A percentile compares a stretch with the other conserved stretches of the same genome.
Conservation (phyloP, 2,329 filamentous ascomycete genomes). For the Colletotrichum higginsianum region DNA sequence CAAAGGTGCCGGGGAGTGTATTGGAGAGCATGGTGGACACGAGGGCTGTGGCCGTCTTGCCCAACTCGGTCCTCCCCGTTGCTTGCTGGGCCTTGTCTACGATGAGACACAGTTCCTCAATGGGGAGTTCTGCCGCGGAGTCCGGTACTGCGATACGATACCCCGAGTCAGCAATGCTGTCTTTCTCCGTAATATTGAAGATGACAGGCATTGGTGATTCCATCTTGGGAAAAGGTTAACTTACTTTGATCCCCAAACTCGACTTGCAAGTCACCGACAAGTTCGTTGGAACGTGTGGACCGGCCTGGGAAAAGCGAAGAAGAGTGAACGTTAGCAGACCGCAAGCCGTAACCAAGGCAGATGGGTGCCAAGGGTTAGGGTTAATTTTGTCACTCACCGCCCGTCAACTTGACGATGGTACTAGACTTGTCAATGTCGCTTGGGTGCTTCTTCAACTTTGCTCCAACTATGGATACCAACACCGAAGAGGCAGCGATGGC, state of each 20-base stretch:
- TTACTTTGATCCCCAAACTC: slow-evolving; percentile 91
- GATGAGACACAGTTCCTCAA: no score
- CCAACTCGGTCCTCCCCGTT: no score
- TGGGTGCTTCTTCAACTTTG: no score
- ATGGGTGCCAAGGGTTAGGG: no score
- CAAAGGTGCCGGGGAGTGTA: slow-evolving; percentile 99
- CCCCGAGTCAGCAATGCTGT: no score
- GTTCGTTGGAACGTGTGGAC: slow-evolving; percentile 98
- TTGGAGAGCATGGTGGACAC: slow-evolving; percentile 88
- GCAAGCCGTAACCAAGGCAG: no score
- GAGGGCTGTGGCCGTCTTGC: no score
- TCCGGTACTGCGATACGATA: no score
- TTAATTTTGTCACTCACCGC: slow-evolving; percentile 74
- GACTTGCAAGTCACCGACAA: slow-evolving; percentile 95
- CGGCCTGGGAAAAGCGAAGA: slow-evolving; percentile 73
- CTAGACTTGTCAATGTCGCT: no score
- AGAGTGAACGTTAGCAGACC: neutral
- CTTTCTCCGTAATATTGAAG: slow-evolving; percentile 69
- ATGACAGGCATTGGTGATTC: slow-evolving; percentile 92
- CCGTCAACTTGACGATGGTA: slow-evolving; percentile 50
- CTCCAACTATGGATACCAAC: no score
- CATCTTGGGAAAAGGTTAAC: slow-evolving; percentile 82
- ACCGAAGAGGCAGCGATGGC: no score
- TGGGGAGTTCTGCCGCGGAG: neutral
- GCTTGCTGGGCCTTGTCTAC: no score